Evolutionary conservation across 495 filamentous ascomycete genomes (phyloP).

Genomic region (Lepidopterella palustris): DNA sequence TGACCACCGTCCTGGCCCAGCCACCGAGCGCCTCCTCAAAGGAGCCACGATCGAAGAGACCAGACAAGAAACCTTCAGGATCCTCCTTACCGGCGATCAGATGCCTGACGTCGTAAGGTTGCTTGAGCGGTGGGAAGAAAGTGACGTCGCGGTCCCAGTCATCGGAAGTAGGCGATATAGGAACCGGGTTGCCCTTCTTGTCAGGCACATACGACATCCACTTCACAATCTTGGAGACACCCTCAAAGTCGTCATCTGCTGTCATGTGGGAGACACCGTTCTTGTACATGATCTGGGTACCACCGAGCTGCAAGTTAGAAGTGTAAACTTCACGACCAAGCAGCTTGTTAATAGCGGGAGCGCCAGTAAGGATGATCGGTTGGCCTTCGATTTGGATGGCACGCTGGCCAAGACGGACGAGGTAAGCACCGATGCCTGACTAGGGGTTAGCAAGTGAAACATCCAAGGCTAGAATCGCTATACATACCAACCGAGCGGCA

Average conservation of each 20-base stretch:
- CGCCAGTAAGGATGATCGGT: constrained; percentile 97
- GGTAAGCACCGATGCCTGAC: constrained; percentile 91
- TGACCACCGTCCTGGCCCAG: constrained; percentile 94
- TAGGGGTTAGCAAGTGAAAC: constrained; percentile 11
- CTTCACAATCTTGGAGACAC: constrained; percentile 94
- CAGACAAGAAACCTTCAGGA: constrained; percentile 77
- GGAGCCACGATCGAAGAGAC: constrained; percentile 92
- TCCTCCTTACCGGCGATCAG: constrained; percentile 88
- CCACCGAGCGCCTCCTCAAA: constrained; percentile 96
- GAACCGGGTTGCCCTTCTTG: constrained; percentile 81
- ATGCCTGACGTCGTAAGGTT: constrained; percentile 89
- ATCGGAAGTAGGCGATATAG: constrained; percentile 78
- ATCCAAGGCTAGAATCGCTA: background rate
- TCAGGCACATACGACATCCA: constrained; percentile 97
- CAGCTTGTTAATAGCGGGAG: constrained; percentile 95
- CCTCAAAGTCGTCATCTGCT: constrained; percentile 93
- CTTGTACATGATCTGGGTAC: constrained; percentile 99
- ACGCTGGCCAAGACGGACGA: constrained; percentile 94
- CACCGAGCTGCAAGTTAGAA: constrained; percentile 96
- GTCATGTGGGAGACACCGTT: constrained; percentile 99
- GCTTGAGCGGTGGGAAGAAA: constrained; percentile 79
- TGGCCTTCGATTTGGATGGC: constrained; percentile 98
- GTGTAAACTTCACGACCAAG: constrained; percentile 98
- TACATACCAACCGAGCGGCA: constrained; percentile 83
- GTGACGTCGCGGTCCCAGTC: constrained; percentile 87